phyloP scores from a whole-genome alignment of 2,329 filamentous ascomycete species.

The Aspergillus vadensis region DNA sequence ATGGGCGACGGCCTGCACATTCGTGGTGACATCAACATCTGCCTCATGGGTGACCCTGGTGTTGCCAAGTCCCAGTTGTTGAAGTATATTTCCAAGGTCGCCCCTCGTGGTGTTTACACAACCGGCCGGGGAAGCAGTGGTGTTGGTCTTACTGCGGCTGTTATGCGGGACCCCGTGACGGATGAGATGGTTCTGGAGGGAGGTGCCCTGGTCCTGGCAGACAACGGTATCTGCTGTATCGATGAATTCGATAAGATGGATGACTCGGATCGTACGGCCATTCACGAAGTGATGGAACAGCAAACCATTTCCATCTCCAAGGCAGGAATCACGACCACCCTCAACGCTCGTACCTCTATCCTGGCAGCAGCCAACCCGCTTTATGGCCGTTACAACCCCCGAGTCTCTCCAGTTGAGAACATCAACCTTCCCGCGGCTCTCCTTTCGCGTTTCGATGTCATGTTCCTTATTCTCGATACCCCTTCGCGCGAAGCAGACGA shows the following conservation, averaged over 20 bases:
- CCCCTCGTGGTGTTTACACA: conserved; percentile 85
- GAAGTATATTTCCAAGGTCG: conserved; percentile 98
- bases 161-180: conserved; percentile 78
- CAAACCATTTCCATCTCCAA: conserved; percentile 84
- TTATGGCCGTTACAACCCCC: conserved; percentile 97
- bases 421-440: conserved; percentile 98
- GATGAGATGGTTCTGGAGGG: conserved; percentile 79
- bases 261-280: conserved; percentile 73
- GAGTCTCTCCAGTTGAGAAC: conserved; percentile 95
- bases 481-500: conserved; percentile 87
- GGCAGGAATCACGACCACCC: conserved; percentile 92
- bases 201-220: conserved; percentile 74
- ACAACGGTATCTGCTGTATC: conserved; percentile 81
- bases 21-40: conserved; percentile 97
- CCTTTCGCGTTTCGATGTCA: conserved; percentile 92
- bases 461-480: conserved; percentile 95
- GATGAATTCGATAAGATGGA: conserved; percentile 89
- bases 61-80: conserved; percentile 98
- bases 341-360: conserved; percentile 95
- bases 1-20: conserved; percentile 99
- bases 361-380: conserved; percentile 95
- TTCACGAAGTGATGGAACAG: conserved; percentile 88
- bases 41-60: conserved; percentile 98
- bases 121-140: conserved; percentile 80
- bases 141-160: conserved; percentile 78